Conservation (phyloP, 495 filamentous ascomycete species). For the Chaetomium cochliodes region DNA sequence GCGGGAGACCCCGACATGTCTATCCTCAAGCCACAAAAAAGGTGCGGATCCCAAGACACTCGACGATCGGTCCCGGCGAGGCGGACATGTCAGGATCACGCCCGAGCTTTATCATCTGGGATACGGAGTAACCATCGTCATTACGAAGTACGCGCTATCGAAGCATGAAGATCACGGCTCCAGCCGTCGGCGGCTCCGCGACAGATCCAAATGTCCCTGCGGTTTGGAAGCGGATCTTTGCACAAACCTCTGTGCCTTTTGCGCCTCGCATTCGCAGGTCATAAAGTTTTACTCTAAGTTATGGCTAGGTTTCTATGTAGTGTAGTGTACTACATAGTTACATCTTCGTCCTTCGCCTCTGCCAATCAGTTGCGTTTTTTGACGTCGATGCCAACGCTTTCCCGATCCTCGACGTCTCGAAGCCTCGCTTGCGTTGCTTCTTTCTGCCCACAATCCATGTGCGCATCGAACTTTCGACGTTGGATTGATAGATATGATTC, state of each 20-base stretch:
- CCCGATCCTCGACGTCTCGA: not conserved
- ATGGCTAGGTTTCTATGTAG: no score
- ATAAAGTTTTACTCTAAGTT: no score
- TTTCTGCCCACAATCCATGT: not conserved
- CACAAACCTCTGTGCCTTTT: not conserved
- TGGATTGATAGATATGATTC: not conserved
- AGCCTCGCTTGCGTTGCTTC: not conserved
- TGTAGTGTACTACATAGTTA: no score
- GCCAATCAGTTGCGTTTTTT: not conserved
- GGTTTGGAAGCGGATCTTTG: not conserved
- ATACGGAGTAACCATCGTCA: not conserved
- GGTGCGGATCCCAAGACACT: not conserved
- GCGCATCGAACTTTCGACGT: not conserved
- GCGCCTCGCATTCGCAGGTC: not conserved
- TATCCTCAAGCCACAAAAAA: not conserved
- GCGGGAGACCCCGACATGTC: not conserved
- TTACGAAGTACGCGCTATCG: not conserved
- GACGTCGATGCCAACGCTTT: not conserved
- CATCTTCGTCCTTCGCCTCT: no score
- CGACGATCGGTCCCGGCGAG: not conserved
- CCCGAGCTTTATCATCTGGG: no score
- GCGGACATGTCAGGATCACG: not conserved
- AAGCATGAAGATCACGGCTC: not conserved
- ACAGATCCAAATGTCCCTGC: not conserved
- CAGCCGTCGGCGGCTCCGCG: not conserved